Evolutionary conservation across 495 filamentous ascomycete genomes (phyloP).

Genomic region (Penicillium cataractarum): DNA sequence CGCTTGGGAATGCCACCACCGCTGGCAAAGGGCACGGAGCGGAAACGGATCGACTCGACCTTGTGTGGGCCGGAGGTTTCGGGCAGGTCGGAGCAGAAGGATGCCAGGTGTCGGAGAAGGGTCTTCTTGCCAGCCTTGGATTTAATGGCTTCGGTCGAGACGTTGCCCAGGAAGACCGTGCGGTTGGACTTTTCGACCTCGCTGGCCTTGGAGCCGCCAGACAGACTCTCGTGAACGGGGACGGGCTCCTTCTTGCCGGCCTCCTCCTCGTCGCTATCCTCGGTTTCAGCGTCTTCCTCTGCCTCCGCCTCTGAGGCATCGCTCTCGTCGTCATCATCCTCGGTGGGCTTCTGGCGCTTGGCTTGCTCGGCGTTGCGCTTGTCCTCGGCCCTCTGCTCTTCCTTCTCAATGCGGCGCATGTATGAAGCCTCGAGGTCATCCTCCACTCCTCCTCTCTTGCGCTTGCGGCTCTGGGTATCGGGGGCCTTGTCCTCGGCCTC

Average conservation of each 20-base stretch:
- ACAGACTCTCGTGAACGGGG: constrained; percentile 62
- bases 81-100: constrained; percentile 55
- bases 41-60: constrained; percentile 88
- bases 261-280: constrained; percentile 34
- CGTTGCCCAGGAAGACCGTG: constrained; percentile 92
- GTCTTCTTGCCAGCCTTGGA: constrained; percentile 79
- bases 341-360: constrained; percentile 28
- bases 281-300: constrained; percentile 16
- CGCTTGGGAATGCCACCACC: constrained; percentile 80
- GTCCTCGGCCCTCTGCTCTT: constrained; percentile 54
- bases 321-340: constrained; percentile 14
- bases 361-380: constrained; percentile 39
- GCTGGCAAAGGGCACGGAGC: constrained; percentile 79
- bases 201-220: constrained; percentile 38
- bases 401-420: constrained; percentile 68
- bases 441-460: constrained; percentile 70
- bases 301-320: constrained; percentile 22
- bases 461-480: constrained; percentile 63
- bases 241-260: constrained; percentile 25
- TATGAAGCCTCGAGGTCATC: constrained; percentile 84
- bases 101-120: constrained; percentile 66
- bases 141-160: constrained; percentile 78
- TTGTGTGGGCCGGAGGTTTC: constrained; percentile 59
- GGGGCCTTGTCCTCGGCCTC: constrained; percentile 39
- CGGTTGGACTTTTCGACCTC: constrained; percentile 86